Evolutionary conservation across 1,284 basidiomycete species (phyloP).

Genomic region (Boletus mariae): DNA sequence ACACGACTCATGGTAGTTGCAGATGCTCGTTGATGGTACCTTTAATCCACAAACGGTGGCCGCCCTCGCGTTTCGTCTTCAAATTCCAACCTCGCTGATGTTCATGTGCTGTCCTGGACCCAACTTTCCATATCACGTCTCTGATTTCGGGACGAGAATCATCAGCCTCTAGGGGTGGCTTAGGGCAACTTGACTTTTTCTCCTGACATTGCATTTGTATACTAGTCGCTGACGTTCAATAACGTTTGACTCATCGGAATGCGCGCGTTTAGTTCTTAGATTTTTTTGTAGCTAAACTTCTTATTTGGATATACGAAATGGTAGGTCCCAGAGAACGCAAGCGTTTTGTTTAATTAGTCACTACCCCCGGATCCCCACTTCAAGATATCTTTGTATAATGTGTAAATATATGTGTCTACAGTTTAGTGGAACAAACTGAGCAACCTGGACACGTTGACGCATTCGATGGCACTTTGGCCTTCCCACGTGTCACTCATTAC

Average conservation of each 20-base stretch:
- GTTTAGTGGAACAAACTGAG: too few relatives aligned
- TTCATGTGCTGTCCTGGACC: slow-evolving; percentile 34
- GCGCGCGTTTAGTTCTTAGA: too few relatives aligned
- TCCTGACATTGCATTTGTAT: background rate
- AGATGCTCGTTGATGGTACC: slow-evolving; percentile 48
- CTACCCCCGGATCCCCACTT: too few relatives aligned
- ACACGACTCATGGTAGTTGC: background rate
- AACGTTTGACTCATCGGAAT: too few relatives aligned
- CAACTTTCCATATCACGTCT: slow-evolving; percentile 22
- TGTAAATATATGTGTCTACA: too few relatives aligned
- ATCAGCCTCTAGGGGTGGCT: slow-evolving; percentile 17
- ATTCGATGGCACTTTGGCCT: background rate
- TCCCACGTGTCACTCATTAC: slow-evolving; percentile 10
- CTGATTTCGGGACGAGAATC: slow-evolving; percentile 30
- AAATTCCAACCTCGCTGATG: slow-evolving; percentile 32
- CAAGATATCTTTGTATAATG: too few relatives aligned
- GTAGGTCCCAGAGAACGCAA: too few relatives aligned
- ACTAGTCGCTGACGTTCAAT: too few relatives aligned
- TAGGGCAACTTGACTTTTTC: background rate
- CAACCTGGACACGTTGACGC: too few relatives aligned
- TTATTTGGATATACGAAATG: too few relatives aligned
- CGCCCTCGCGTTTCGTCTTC: slow-evolving; percentile 26
- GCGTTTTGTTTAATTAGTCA: too few relatives aligned
- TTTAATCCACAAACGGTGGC: slow-evolving; percentile 39
- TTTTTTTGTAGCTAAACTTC: too few relatives aligned